A percentile compares a stretch with the other conserved stretches of the same genome.
Evolutionary conservation across 2,329 filamentous ascomycete species (phyloP).

Genomic region (Escovopsis sp.): DNA sequence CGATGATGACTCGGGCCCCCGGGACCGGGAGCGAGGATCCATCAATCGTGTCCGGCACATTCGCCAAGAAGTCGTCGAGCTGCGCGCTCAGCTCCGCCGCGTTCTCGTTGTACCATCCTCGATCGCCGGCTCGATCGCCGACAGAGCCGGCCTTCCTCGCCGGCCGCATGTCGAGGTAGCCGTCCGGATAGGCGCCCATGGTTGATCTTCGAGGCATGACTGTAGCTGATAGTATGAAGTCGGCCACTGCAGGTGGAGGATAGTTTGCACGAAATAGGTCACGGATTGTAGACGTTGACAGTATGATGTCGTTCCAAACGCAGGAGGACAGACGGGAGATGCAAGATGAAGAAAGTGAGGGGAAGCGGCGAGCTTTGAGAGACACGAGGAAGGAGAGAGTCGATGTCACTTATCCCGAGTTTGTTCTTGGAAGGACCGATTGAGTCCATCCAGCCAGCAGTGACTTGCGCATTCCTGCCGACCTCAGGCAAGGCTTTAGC

Average conservation of each 20-base stretch:
- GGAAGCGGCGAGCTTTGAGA: too few species aligned
- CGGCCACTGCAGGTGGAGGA: too few species aligned
- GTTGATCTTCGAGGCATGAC: background rate
- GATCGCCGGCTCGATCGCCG: background rate
- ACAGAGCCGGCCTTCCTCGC: slow-evolving; percentile 63
- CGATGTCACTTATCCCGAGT: too few species aligned
- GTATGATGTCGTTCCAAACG: too few species aligned
- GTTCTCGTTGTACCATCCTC: slow-evolving; percentile 59
- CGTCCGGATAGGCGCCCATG: background rate
- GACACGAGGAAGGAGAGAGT: too few species aligned
- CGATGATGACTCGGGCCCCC: slow-evolving; percentile 74
- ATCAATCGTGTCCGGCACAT: slow-evolving; percentile 52
- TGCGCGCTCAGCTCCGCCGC: slow-evolving; percentile 45
- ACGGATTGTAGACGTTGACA: too few species aligned
- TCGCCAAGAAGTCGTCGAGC: slow-evolving; percentile 59
- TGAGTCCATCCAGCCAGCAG: too few species aligned
- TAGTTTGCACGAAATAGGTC: background rate
- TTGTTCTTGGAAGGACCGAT: too few species aligned
- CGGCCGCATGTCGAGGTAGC: slow-evolving; percentile 19
- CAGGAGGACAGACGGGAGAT: too few species aligned
- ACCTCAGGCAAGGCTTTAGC: too few species aligned
- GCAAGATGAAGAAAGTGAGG: too few species aligned
- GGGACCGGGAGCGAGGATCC: slow-evolving; percentile 48
- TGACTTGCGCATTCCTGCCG: too few species aligned
- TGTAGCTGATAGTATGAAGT: background rate